phyloP scores from a whole-genome alignment of 2,329 filamentous ascomycete genomes.

The Dichotomopilus funicola region DNA sequence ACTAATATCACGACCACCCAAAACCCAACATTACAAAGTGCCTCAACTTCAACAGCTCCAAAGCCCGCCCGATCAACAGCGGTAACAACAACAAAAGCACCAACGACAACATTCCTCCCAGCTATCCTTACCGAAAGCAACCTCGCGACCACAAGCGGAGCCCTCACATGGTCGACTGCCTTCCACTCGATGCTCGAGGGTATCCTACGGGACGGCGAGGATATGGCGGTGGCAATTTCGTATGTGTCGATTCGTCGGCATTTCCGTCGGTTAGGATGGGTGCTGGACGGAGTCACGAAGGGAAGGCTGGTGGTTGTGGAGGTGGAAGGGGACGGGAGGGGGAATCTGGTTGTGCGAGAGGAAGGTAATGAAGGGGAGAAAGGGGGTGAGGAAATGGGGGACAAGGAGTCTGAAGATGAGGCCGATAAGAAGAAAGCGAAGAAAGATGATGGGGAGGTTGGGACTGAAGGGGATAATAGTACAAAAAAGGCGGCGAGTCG shows the following conservation, averaged over 20 bases:
- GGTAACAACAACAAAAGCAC: too few species aligned
- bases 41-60: too few species aligned
- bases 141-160: conserved; percentile 20
- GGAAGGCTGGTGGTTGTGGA: conserved; percentile 51
- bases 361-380: neutral
- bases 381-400: conserved; percentile 33
- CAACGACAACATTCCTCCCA: neutral
- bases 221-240: conserved; percentile 50
- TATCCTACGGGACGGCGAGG: conserved; percentile 53
- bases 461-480: neutral
- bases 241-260: conserved; percentile 50
- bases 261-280: conserved; percentile 41
- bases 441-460: conserved; percentile 5
- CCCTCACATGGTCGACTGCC: conserved; percentile 46
- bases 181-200: conserved; percentile 52
- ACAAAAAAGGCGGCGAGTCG: too few species aligned
- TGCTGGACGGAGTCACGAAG: conserved; percentile 46
- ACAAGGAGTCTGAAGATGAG: conserved; percentile 5
- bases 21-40: too few species aligned
- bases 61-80: too few species aligned
- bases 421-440: conserved; percentile 40
- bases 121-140: neutral
- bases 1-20: neutral
- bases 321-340: conserved; percentile 45
- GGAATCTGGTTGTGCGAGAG: conserved; percentile 42